Percentiles rank a stretch among this genome's conserved stretches.
These are phyloP conservation scores for Blumeria hordei DNA, from an alignment of 2,329 filamentous ascomycete genomes.

Conservation along the genomic window DNA sequence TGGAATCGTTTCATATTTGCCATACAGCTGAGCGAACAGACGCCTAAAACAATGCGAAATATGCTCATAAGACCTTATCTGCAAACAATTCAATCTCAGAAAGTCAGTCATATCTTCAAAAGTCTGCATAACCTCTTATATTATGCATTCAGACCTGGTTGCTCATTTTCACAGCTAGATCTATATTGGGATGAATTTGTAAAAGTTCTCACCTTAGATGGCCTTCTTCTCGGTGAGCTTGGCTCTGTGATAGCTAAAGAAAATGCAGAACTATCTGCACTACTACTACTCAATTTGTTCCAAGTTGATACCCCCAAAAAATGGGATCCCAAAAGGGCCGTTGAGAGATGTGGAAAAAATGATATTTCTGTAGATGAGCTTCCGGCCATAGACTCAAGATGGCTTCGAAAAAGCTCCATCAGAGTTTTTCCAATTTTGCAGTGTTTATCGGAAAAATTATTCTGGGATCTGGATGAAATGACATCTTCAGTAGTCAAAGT, in stretches of 20 bases:
- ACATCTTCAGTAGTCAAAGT: conserved; percentile 29
- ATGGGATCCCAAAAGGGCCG: conserved; percentile 54
- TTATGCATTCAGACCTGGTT: conserved; percentile 52
- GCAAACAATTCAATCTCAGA: conserved; percentile 41
- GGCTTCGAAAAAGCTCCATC: conserved; percentile 50
- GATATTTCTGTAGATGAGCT: conserved; percentile 38
- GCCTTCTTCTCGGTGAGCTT: conserved; percentile 21
- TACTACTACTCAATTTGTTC: conserved; percentile 51
- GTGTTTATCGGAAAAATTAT: conserved; percentile 34
- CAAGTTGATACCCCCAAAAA: conserved; percentile 28
- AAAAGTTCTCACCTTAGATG: conserved; percentile 32
- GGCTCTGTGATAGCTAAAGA: conserved; percentile 20
- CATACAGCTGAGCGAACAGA: conserved; percentile 36
- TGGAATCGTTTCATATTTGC: conserved; percentile 71
- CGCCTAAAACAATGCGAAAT: conserved; percentile 28
- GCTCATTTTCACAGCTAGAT: conserved; percentile 41
- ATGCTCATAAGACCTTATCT: conserved; percentile 45
- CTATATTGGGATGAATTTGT: conserved; percentile 59
- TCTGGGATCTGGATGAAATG: conserved; percentile 32
- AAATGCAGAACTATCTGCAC: conserved; percentile 32
- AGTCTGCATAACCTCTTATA: conserved; percentile 65
- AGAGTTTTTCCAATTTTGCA: conserved; percentile 38
- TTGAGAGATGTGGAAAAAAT: conserved; percentile 24
- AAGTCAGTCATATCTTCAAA: conserved; percentile 31
- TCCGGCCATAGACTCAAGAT: conserved; percentile 63